Evolutionary conservation across 116 monocot species (phyloP).

Genomic region (Zostera marina): DNA sequence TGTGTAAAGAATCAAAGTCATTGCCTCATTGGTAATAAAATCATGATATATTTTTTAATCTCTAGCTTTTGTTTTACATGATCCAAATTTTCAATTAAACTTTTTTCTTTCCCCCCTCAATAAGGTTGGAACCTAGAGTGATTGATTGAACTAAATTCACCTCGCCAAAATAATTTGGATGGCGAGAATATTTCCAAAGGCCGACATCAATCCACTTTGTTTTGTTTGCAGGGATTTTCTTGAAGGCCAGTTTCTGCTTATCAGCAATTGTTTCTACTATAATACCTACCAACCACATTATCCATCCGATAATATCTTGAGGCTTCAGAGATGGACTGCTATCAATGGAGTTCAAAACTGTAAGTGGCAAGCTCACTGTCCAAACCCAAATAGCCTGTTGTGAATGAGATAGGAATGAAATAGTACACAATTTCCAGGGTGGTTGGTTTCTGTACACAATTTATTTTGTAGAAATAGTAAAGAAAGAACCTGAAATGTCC

Average conservation of each 20-base stretch:
- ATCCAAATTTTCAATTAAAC: no score
- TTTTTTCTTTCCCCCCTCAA: no score
- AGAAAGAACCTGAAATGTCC: slow-evolving; percentile 70
- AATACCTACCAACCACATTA: slow-evolving; percentile 72
- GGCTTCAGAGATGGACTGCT: slow-evolving; percentile 46
- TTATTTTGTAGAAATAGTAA: background rate
- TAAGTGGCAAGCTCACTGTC: slow-evolving; percentile 86
- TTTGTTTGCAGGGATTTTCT: slow-evolving; percentile 51
- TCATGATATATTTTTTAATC: no score
- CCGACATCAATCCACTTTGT: slow-evolving; percentile 78
- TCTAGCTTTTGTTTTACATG: no score
- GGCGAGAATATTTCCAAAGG: slow-evolving; percentile 86
- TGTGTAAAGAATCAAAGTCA: slow-evolving; percentile 4
- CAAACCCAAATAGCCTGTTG: slow-evolving; percentile 89
- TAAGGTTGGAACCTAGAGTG: no score
- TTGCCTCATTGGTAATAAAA: background rate
- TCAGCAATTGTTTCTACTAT: slow-evolving; percentile 59
- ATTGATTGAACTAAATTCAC: slow-evolving; percentile 42
- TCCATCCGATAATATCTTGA: slow-evolving; percentile 80
- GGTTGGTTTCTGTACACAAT: background rate
- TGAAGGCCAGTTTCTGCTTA: slow-evolving; percentile 77
- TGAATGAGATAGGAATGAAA: background rate
- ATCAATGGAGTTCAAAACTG: slow-evolving; percentile 68
- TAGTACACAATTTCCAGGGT: background rate
- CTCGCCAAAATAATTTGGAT: slow-evolving; percentile 97